Evolutionary conservation across 176 grass and related monocot genomes (phyloP).

Genomic region (Aegilops tauschii): DNA sequence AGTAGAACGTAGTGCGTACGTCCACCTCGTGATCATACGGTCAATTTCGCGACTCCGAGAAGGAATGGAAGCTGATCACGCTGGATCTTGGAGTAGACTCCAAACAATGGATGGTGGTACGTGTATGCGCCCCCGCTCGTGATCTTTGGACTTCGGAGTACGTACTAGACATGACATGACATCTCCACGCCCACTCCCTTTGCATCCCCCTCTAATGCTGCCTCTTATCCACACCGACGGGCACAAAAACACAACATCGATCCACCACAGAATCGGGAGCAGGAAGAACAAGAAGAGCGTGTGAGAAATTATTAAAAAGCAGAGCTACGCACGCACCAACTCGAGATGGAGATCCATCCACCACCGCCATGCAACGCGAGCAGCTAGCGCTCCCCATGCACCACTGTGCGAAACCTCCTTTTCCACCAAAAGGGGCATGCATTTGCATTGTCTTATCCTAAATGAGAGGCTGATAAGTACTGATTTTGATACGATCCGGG

Average conservation of each 20-base stretch:
- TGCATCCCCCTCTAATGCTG: too few species aligned
- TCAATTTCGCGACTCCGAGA: not conserved
- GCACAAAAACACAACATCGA: not conserved
- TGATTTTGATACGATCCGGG: not conserved
- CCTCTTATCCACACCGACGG: not conserved
- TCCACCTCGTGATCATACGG: not conserved
- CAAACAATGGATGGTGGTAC: not conserved
- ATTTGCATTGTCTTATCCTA: constrained; percentile 26
- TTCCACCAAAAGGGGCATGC: constrained; percentile 26
- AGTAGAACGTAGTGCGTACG: not conserved
- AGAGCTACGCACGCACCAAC: not conserved
- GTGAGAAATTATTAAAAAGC: constrained; percentile 10
- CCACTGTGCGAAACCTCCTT: not conserved
- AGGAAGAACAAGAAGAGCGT: not conserved
- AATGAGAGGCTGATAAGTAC: not conserved
- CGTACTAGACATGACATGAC: not conserved
- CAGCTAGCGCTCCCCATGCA: not conserved
- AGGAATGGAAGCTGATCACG: not conserved
- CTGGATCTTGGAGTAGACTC: constrained; percentile 3
- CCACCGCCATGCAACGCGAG: not conserved
- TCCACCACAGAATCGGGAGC: not conserved
- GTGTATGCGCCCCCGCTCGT: not conserved
- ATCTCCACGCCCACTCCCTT: not conserved
- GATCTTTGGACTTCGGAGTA: not conserved
- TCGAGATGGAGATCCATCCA: not conserved